A percentile compares a stretch with the other conserved stretches of the same genome.
phyloP scores from a whole-genome alignment of 2,329 filamentous ascomycete genomes.

The Pseudophaeomoniella oleicola region DNA sequence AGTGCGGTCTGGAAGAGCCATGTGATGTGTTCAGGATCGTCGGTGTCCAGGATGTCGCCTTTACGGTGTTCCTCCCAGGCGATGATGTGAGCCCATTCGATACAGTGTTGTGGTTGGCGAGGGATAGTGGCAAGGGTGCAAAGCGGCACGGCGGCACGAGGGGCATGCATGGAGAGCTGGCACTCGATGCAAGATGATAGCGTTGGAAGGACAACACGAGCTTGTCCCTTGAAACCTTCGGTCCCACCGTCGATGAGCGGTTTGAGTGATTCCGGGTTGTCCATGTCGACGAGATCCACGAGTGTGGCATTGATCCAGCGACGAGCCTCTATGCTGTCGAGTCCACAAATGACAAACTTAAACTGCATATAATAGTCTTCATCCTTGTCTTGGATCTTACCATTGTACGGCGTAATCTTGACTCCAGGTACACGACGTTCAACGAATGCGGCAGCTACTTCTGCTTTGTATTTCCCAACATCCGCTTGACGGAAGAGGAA shows the following conservation, averaged over 20 bases:
- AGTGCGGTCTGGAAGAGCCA: conserved; percentile 87
- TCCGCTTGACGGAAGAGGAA: conserved; percentile 88
- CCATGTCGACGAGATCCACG: conserved; percentile 74
- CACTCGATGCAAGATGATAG: conserved; percentile 96
- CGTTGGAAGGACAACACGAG: conserved; percentile 79
- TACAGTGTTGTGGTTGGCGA: conserved; percentile 91
- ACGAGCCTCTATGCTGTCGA: conserved; percentile 95
- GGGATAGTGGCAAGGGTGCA: conserved; percentile 95
- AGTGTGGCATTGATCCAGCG: conserved; percentile 96
- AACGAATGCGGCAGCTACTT: conserved; percentile 83
- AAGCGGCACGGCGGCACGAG: conserved; percentile 88
- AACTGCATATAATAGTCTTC: conserved; percentile 96
- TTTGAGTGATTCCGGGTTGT: conserved; percentile 73
- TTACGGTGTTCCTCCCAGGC: conserved; percentile 83
- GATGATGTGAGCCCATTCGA: conserved; percentile 98
- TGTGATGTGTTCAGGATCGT: conserved; percentile 92
- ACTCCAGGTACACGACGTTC: conserved; percentile 80
- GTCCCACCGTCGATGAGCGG: conserved; percentile 93
- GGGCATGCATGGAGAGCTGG: conserved; percentile 95
- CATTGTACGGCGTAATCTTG: conserved; percentile 84
- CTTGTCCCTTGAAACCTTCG: conserved; percentile 96
- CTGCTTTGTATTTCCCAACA: conserved; percentile 86
- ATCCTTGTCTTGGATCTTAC: conserved; percentile 92
- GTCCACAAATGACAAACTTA: conserved; percentile 78
- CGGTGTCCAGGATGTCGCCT: conserved; percentile 78